These are phyloP conservation scores for Viola odorata DNA, from an alignment of 345 rosid genomes.

Conservation along the genomic window DNA sequence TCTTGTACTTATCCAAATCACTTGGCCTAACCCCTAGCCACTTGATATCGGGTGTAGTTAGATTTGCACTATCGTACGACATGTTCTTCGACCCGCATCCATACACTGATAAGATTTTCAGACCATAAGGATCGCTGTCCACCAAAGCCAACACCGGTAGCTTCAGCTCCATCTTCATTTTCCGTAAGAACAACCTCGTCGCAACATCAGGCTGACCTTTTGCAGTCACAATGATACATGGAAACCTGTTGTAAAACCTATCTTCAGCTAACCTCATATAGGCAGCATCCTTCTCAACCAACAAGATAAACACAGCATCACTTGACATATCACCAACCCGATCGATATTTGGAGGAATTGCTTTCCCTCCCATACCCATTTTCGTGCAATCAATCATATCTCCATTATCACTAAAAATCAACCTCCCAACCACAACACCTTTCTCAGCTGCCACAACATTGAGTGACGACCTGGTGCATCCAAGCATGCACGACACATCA, in stretches of 20 bases:
- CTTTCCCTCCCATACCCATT: conserved; percentile 99
- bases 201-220: conserved; percentile 98
- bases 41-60: conserved; percentile 95
- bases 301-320: conserved; percentile 75
- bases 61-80: conserved; percentile 90
- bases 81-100: conserved; percentile 98
- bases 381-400: conserved; percentile 97
- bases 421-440: conserved; percentile 92
- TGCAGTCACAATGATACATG: conserved; percentile 88
- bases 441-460: conserved; percentile 92
- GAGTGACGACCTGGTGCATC: conserved; percentile 87
- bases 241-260: conserved; percentile 88
- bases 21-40: conserved; percentile 95
- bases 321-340: conserved; percentile 94
- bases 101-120: conserved; percentile 86
- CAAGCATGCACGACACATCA: conserved; percentile 91
- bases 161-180: conserved; percentile 90
- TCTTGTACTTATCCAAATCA: conserved; percentile 82
- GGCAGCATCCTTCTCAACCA: conserved; percentile 96
- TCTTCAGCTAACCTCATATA: conserved; percentile 91
- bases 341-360: conserved; percentile 91
- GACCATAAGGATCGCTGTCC: conserved; percentile 93
- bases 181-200: conserved; percentile 84
- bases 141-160: conserved; percentile 91
- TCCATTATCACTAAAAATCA: conserved; percentile 91